These are phyloP conservation scores for Combretum micranthum DNA, from an alignment of 345 rosid species.

Conservation along the genomic window DNA sequence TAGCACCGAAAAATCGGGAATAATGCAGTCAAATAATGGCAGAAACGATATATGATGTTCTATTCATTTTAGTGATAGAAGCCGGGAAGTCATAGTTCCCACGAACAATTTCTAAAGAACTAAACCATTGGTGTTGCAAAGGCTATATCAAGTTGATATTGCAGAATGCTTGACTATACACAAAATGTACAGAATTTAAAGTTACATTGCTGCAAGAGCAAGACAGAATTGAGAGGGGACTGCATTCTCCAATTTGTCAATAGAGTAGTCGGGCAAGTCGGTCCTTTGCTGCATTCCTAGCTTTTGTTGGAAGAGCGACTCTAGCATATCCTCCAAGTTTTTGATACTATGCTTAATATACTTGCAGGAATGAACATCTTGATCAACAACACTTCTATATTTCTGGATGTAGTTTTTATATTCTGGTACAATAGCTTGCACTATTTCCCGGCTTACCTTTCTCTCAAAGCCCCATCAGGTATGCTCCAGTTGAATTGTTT, in stretches of 20 bases:
- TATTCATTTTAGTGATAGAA: too few relatives aligned
- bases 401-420: constrained; percentile 42
- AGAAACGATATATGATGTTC: too few relatives aligned
- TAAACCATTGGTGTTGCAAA: neutral
- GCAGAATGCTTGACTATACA: neutral
- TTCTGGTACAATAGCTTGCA: constrained; percentile 44
- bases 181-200: neutral
- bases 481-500: constrained; percentile 64
- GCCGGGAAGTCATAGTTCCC: too few relatives aligned
- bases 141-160: too few relatives aligned
- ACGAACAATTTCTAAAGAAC: too few relatives aligned
- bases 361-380: constrained; percentile 19
- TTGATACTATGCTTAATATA: constrained; percentile 36
- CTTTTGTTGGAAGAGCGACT: constrained; percentile 52
- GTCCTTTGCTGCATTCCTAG: constrained; percentile 19
- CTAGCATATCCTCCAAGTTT: constrained; percentile 49
- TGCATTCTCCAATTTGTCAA: constrained; percentile 29
- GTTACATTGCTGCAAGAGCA: constrained; percentile 31
- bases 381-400: constrained; percentile 18
- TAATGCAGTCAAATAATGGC: too few relatives aligned
- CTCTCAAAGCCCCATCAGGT: constrained; percentile 39
- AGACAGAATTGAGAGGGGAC: constrained; percentile 20
- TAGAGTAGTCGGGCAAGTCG: constrained; percentile 18
- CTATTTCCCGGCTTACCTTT: constrained; percentile 37
- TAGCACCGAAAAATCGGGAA: too few relatives aligned